Evolutionary conservation across 441 rosid genomes (phyloP), one percentile per base, ranked within the genome.

Genomic region (Hura crepitans): DNA sequence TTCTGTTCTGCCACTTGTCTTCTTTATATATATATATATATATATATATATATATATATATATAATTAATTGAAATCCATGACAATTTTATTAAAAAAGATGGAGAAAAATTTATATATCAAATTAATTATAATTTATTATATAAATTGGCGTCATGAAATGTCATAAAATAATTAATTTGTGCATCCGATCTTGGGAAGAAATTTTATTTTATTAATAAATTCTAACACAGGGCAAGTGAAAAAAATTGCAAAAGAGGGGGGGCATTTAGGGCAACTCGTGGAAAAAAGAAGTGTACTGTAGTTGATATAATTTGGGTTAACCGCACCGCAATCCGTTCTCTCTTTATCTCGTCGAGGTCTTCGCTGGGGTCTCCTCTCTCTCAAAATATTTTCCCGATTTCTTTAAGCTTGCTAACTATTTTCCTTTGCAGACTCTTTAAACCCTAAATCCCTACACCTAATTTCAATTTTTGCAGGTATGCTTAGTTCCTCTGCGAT

Each of bases 391-490:
- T 35, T 59, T 67, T 59, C 54, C 30, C 62, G 37, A 4, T 74
- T 74, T 63, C 23, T 74, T 47, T 69, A 13, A 49, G 58, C 63
- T 67, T 23, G 75, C 86, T 78, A 79, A 80, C 81, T 49, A 14
- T 71, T 79, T 81, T 79, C 60, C 77, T 80, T 78, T 82, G 86
- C 87, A 82, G 84, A 43, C 69, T 71, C 39, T 43, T 28, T 69
- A 69, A 74, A 81, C 83, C 83, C 82, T 78, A 77, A 71, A 73
- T 70, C 75, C 65, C 62, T 55, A 15, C 45, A 69, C 73, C 63
- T 7, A 66, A 22, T 58, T 23, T n/a, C n/a, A 8, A 30, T 22
- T 22, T 8, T 20, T 13, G 45, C 66, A 42, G 84, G 85, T 82
- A 72, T 22, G 15, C 23, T 28, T 14, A n/a, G 13, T 42, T 42